Conservation (phyloP, 108 stramenopile species). For the Nitzschia palea region DNA sequence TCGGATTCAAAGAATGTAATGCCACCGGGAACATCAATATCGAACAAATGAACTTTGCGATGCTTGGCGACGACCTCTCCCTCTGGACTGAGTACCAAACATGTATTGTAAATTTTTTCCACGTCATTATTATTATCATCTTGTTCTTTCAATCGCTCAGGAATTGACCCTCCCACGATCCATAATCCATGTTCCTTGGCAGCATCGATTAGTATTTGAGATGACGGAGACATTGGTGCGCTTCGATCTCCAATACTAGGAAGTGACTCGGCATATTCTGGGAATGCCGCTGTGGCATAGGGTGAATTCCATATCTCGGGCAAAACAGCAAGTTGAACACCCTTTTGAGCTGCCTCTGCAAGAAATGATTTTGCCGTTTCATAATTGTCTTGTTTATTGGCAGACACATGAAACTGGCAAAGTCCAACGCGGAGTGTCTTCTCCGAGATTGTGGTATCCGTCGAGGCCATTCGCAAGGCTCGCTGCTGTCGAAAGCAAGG, state of each 20-base stretch:
- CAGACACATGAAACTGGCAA: conserved; percentile 87
- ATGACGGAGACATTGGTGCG: conserved; percentile 39
- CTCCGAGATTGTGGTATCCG: neutral
- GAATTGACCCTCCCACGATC: conserved; percentile 98
- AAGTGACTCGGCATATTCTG: conserved; percentile 92
- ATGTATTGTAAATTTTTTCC: conserved; percentile 92
- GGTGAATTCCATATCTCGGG: conserved; percentile 99
- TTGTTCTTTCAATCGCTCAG: conserved; percentile 69
- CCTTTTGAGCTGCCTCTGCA: conserved; percentile 59
- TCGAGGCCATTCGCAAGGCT: conserved; percentile 29
- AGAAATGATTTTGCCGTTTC: conserved; percentile 64
- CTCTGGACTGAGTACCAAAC: conserved; percentile 66
- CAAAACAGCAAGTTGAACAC: conserved; percentile 83
- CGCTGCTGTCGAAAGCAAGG: no score
- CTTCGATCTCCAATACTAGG: conserved; percentile 59
- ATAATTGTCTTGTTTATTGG: conserved; percentile 81
- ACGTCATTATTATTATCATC: no score
- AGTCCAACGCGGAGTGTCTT: conserved; percentile 69
- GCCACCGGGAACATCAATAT: conserved; percentile 98
- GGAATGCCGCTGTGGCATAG: conserved; percentile 95
- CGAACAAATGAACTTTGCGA: conserved; percentile 97
- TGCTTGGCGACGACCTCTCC: conserved; percentile 90
- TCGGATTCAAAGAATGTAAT: conserved; percentile 97
- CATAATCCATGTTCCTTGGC: conserved; percentile 73
- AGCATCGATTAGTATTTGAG: conserved; percentile 47